These are phyloP conservation scores for Hyaloperonospora arabidopsidis DNA, from an alignment of 352 stramenopile species.

Conservation along the genomic window DNA sequence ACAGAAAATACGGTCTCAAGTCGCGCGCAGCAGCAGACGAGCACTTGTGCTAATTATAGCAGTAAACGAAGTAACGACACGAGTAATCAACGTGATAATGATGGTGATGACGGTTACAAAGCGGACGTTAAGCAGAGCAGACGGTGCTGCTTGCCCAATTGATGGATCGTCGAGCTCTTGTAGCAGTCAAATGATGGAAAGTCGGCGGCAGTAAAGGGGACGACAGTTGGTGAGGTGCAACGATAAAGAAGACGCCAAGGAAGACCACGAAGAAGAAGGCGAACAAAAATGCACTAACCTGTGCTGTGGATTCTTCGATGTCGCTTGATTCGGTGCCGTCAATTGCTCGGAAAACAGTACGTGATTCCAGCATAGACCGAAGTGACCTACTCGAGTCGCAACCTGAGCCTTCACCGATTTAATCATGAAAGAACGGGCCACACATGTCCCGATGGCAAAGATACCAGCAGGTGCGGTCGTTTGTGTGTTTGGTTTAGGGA, in stretches of 20 bases:
- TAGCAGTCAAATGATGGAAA: conserved; percentile 4
- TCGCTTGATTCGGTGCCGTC: conserved; percentile 28
- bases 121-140: conserved; percentile 35
- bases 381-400: conserved; percentile 23
- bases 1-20: conserved; percentile 10
- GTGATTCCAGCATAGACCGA: conserved; percentile 40
- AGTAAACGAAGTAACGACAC: conserved; percentile 41
- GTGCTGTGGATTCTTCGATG: conserved; percentile 34
- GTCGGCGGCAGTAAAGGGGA: not conserved
- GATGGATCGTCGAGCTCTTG: conserved; percentile 26
- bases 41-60: conserved; percentile 3
- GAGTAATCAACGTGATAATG: conserved; percentile 31
- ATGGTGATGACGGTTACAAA: conserved; percentile 33
- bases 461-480: conserved; percentile 19
- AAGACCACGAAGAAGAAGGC: conserved; percentile 30
- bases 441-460: conserved; percentile 9
- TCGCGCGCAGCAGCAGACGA: not conserved
- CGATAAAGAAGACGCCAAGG: conserved; percentile 24
- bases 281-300: not conserved
- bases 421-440: conserved; percentile 20
- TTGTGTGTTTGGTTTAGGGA: not conserved
- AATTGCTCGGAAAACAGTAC: conserved; percentile 24
- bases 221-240: conserved; percentile 3
- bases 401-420: conserved; percentile 11
- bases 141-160: conserved; percentile 52